Evolutionary conservation across 129 eudicot species (phyloP).

Genomic region (Pittosporum tobira): DNA sequence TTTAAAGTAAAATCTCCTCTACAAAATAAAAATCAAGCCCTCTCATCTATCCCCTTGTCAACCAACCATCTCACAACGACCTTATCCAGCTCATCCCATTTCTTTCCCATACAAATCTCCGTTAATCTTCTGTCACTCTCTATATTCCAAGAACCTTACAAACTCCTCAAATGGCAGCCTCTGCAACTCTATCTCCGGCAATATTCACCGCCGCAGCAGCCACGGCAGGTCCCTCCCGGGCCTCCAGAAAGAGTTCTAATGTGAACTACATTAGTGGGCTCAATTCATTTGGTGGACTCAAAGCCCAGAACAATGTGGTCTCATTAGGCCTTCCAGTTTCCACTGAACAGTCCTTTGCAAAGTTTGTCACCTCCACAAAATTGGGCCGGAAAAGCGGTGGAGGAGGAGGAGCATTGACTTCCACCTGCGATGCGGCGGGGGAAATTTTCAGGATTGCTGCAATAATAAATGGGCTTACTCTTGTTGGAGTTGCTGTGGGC

Average conservation of each 20-base stretch:
- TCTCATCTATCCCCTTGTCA: constrained; percentile 22
- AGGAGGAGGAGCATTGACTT: constrained; percentile 62
- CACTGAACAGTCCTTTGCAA: constrained; percentile 66
- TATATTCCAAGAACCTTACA: no score
- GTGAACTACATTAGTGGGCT: constrained; percentile 62
- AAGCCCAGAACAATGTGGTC: constrained; percentile 56
- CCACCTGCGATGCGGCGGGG: constrained; percentile 55
- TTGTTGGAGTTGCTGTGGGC: constrained; percentile 90
- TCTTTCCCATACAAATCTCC: no score
- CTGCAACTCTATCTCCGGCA: constrained; percentile 44
- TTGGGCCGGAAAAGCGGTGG: constrained; percentile 23
- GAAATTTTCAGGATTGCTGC: constrained; percentile 92
- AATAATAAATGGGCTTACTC: constrained; percentile 64
- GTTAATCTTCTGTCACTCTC: no score
- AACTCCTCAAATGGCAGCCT: constrained; percentile 49
- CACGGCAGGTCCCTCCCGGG: constrained; percentile 25
- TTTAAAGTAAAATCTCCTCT: no score
- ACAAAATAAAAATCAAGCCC: no score
- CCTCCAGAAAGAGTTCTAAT: constrained; percentile 29
- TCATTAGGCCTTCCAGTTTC: constrained; percentile 48
- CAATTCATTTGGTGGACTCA: constrained; percentile 70
- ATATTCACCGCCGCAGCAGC: constrained; percentile 26
- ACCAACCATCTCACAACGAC: constrained; percentile 29
- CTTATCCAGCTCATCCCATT: constrained; percentile 27
- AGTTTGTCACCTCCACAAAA: constrained; percentile 45